phyloP scores from a whole-genome alignment of 345 rosid species.

The Eucalyptus polyanthemos region DNA sequence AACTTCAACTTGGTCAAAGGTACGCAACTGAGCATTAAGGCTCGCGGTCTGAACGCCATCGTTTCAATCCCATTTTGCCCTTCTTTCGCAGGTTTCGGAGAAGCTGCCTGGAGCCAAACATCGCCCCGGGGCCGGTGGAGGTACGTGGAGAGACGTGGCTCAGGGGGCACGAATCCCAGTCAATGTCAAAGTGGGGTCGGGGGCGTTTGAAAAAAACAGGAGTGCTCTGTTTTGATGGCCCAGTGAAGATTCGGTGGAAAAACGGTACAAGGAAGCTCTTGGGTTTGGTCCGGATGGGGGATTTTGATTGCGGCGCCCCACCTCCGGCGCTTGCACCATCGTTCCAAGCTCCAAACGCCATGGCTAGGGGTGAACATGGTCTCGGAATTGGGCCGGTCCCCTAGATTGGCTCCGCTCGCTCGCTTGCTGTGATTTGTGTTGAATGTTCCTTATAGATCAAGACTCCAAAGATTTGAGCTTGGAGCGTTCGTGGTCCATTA shows the following conservation, averaged over 20 bases:
- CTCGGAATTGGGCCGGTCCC: no score
- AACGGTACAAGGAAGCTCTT: neutral
- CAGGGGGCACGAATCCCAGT: neutral
- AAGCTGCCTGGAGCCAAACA: neutral
- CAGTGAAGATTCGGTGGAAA: neutral
- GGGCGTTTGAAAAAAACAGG: neutral
- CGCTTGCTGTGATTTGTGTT: rapidly evolving
- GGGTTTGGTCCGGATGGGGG: neutral
- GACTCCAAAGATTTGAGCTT: rapidly evolving
- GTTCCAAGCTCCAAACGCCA: neutral
- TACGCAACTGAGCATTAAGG: neutral
- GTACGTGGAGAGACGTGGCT: neutral
- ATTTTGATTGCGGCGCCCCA: neutral
- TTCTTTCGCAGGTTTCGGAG: neutral
- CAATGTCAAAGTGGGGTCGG: neutral
- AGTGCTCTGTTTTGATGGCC: neutral
- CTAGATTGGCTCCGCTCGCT: neutral
- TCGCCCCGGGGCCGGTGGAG: neutral
- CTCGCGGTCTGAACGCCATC: neutral
- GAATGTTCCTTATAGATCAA: rapidly evolving
- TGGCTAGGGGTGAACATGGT: neutral
- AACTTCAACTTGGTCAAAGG: neutral
- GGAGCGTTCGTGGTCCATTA: neutral
- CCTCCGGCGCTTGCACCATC: neutral
- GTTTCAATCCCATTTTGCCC: neutral